Evolutionary conservation across 1,284 basidiomycete genomes (phyloP), one percentile per base, ranked within the genome.

Genomic region (Macrocystidia cucumis): DNA sequence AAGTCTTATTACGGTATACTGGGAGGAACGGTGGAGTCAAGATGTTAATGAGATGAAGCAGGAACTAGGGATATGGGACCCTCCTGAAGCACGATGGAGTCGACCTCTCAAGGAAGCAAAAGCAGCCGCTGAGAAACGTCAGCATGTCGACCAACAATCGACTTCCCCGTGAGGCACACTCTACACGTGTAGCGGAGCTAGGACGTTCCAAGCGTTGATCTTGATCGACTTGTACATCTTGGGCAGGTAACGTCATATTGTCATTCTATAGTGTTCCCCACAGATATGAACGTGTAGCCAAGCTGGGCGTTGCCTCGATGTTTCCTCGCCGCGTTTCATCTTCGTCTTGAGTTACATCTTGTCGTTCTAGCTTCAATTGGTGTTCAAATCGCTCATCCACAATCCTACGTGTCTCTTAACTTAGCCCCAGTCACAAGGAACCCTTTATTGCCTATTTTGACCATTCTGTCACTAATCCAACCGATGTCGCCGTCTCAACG

Each of bases 21-120:
- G 95, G 96, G 95, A 98, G 61, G 72, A 91, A 56, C 66, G 91
- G 40, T 98, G 93, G 93, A 78, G 79, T 38, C 81, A 89, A 57
- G 72, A 87, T 38, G 60, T 95, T 3, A 74, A 74, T 2, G 82
- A 90, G 37, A 68, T 97, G 59, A 84, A 88, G 57, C 66, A 58
- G 42, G 86, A 92, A 51, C 64, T 95, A 12, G 88, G 91, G n/a
- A 72, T 93, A 27, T 84, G 77, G 77, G 77, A 86, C 51, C 74
- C 82, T 23, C 83, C 84, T 3, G 62, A 69, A 38, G 67, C 74
- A n/a, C 63, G 60, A 40, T 82, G 78, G 79, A 62, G 69, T 34
- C 74, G 67, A 46, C 72, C 76, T 17, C 55, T 78, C 35, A 66
- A 52, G 25, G 75, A 78, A 52, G 74, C 75, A 9, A 67, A 65